Base-by-base conservation (phyloP, 1,139 yeast species). In the Tardiomyces digboiensis region DNA sequence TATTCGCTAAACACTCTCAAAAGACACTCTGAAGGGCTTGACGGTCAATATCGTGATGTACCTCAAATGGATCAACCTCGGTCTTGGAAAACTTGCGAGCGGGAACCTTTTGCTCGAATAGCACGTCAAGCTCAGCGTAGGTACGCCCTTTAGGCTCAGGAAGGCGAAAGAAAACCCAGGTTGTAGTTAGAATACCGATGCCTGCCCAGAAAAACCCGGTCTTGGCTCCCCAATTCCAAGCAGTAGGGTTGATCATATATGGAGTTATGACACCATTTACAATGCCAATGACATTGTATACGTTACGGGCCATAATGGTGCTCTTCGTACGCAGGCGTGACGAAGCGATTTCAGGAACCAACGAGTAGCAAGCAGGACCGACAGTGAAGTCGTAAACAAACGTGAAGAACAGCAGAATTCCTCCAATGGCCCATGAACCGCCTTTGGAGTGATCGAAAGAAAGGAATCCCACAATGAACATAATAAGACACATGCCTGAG, bases 131-230 rank as follows among this genome's bases (percentile, higher is more conserved):
- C 43, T 68, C 71, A 49, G 68, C 73, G 44, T 67, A 56, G 6
- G 71, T 58, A 38, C 69, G 58, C 19, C 61, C 61, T 18, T 62
- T 54, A 14, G 72, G 68, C 52, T 68, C 73, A 7, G 73, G 73
- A 49, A 60, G 60, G 52, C 72, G 72, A 58, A 75, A 65, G 59
- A 59, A 72, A 23, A 72, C 43, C 45, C 26, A 29, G n/a, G 64
- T 14, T 2, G 71, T 46, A 20, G 74, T 64, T 43, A 75, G 60
- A n/a, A 26, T n/a, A 5, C 16, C 33, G 16, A 26, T 4, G 0
- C 74, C 82, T 19, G 74, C 78, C 72, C 76, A 78, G 55, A 78
- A 68, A 56, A 75, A 75, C 2, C 77, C 83, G 18, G 78, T 67
- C 58, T 78, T 77, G 29, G 80, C 83, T 47, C 72, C 67, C 78